Conservation (phyloP, 2,329 filamentous ascomycete genomes). For the Aspergillus sp. region DNA sequence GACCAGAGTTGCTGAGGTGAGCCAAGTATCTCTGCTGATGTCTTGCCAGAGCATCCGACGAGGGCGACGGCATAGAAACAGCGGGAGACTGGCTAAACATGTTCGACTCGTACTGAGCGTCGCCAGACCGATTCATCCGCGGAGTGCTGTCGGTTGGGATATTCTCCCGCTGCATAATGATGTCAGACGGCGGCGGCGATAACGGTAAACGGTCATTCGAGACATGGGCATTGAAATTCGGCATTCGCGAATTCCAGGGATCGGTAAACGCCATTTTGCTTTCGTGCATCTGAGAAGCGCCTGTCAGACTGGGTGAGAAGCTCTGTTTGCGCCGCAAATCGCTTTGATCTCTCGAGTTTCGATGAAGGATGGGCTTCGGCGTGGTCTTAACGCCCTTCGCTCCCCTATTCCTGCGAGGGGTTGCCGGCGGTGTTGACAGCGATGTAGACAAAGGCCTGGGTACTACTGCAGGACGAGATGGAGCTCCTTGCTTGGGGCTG, state of each 20-base stretch:
- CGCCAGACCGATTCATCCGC: slow-evolving; percentile 31
- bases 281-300: slow-evolving; percentile 40
- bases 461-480: slow-evolving; percentile 12
- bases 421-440: slow-evolving; percentile 29
- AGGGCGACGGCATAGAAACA: slow-evolving; percentile 26
- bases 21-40: slow-evolving; percentile 26
- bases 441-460: slow-evolving; percentile 16
- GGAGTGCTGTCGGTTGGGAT: slow-evolving; percentile 21
- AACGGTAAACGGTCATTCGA: slow-evolving; percentile 34
- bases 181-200: slow-evolving; percentile 39
- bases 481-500: slow-evolving; percentile 24
- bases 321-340: slow-evolving; percentile 33
- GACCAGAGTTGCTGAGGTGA: slow-evolving; percentile 18
- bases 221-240: slow-evolving; percentile 43
- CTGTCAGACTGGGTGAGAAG: slow-evolving; percentile 46
- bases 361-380: slow-evolving; percentile 30
- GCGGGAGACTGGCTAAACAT: slow-evolving; percentile 26
- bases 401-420: slow-evolving; percentile 23
- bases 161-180: slow-evolving; percentile 31
- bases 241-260: slow-evolving; percentile 45
- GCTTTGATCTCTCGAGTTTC: slow-evolving; percentile 33
- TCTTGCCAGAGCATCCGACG: slow-evolving; percentile 17
- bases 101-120: slow-evolving; percentile 22
- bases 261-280: slow-evolving; percentile 35
- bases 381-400: slow-evolving; percentile 29